phyloP scores from a whole-genome alignment of 1,284 basidiomycete genomes.

The Pisolithus thermaeus region DNA sequence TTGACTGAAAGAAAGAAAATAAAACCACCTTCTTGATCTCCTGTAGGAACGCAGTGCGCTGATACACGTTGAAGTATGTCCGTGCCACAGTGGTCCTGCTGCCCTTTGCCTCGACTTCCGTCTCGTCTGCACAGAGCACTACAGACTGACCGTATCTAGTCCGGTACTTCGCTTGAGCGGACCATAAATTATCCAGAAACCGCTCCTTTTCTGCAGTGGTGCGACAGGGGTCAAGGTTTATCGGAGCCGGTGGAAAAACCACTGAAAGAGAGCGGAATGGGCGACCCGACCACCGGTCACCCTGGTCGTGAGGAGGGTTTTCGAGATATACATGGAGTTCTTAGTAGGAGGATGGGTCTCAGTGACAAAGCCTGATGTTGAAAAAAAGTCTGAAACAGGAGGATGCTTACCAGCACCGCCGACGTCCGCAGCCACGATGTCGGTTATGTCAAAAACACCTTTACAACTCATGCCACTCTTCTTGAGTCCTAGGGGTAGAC shows the following conservation, averaged over 20 bases:
- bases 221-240: conserved; percentile 58
- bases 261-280: conserved; percentile 73
- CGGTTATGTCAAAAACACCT: conserved; percentile 81
- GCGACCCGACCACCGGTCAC: conserved; percentile 78
- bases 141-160: conserved; percentile 65
- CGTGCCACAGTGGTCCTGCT: conserved; percentile 62
- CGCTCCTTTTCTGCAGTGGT: conserved; percentile 66
- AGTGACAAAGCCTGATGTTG: conserved; percentile 3
- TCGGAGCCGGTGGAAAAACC: conserved; percentile 61
- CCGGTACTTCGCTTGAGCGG: conserved; percentile 73
- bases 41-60: conserved; percentile 66
- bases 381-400: conserved; percentile 6
- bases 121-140: conserved; percentile 61
- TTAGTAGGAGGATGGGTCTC: conserved; percentile 23
- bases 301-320: conserved; percentile 72
- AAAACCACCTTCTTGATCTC: conserved; percentile 67
- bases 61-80: conserved; percentile 83
- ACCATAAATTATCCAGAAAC: conserved; percentile 86
- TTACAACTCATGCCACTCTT: conserved; percentile 82
- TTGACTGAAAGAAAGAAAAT: background rate
- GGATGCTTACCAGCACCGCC: conserved; percentile 68
- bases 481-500: conserved; percentile 55
- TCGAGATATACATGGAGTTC: conserved; percentile 86
- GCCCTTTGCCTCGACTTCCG: conserved; percentile 60
- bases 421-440: conserved; percentile 79